Base-by-base conservation (phyloP, 257 asterid species). In the Cordia subcordata region DNA sequence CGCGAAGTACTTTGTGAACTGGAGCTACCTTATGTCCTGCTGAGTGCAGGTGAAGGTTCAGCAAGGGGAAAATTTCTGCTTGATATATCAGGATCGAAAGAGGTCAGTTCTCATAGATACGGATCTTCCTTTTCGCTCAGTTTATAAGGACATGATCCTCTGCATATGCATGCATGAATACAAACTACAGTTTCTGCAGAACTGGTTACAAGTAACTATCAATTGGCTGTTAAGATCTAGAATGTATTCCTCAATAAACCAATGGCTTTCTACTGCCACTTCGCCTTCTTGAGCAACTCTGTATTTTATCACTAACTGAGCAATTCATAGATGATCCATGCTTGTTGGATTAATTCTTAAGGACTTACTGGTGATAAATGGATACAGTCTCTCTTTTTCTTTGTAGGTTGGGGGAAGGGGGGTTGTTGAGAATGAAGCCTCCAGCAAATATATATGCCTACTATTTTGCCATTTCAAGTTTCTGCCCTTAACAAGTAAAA, bases 1-100 rank as follows among this genome's bases (percentile, higher is more conserved):
- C 85, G 94, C 55, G 96, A 87, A 71, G 87, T 85, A 4, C 86
- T 87, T 60, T 82, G 94, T 56, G 96, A 87, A 62, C 55, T 85
- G 75, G 96, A 87, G 75, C 89, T 82, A 40, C 94, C 94, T 14
- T 85, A 87, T 65, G 60, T 78, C 49, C 87, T 82, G 60, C 87
- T 61, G 38, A 86, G 76, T 61, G 85, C 81, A 53, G 95, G 86
- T 45, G 63, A 75, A 66, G 95, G 96, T 27, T 85, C 96, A 50
- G 33, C 17, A 32, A 77, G 82, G 52, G 70, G 63, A 62, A 60
- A 75, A 68, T 20, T 77, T 63, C 83, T 85, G 8, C 53, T 68
- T n/a, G 70, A 85, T 70, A 61, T 68, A 63, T 82, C 91, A 17
- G 96, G 88, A 69, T 81, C 87, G 27, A 61, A 74, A 52, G 81